Conservation (phyloP, 164 flowering plant genomes). For the Magnolia changhungtana region DNA sequence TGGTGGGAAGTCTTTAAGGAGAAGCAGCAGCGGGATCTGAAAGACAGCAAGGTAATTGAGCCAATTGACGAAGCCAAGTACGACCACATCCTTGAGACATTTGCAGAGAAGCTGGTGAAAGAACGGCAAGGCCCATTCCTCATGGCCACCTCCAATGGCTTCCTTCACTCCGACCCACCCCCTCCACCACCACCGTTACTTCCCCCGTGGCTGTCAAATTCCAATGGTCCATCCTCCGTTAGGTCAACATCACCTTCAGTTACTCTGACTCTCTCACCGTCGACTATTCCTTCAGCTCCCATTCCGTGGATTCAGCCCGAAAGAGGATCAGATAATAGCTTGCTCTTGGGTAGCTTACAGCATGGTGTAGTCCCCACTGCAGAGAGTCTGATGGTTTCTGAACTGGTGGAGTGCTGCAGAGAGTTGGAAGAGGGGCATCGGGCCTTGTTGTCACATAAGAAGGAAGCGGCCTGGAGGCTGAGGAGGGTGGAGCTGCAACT, state of each 20-base stretch:
- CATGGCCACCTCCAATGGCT: constrained; percentile 72
- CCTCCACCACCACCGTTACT: constrained; percentile 44
- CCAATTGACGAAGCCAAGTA: constrained; percentile 67
- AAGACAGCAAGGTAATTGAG: constrained; percentile 40
- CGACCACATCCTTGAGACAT: constrained; percentile 75
- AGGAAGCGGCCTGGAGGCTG: constrained; percentile 90
- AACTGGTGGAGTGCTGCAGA: constrained; percentile 69
- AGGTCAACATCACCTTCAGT: constrained; percentile 80
- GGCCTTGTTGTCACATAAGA: constrained; percentile 76
- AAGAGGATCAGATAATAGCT: constrained; percentile 26
- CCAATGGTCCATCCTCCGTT: constrained; percentile 30
- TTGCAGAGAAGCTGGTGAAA: constrained; percentile 83
- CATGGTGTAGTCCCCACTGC: constrained; percentile 29
- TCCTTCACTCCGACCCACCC: constrained; percentile 47
- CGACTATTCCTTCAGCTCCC: constrained; percentile 42
- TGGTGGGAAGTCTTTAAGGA: constrained; percentile 98
- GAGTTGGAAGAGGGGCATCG: constrained; percentile 87
- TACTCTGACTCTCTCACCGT: constrained; percentile 67
- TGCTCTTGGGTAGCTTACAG: constrained; percentile 28
- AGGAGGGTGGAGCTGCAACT: constrained; percentile 80
- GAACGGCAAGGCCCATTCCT: constrained; percentile 40
- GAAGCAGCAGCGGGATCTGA: constrained; percentile 63
- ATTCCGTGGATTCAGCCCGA: constrained; percentile 64
- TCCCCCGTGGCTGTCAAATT: constrained; percentile 78
- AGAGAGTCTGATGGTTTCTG: constrained; percentile 38